Percentiles rank a stretch among this genome's conserved stretches.
These are phyloP conservation scores for Cryoendolithus antarcticus DNA, from an alignment of 2,329 filamentous ascomycete species.

Conservation along the genomic window DNA sequence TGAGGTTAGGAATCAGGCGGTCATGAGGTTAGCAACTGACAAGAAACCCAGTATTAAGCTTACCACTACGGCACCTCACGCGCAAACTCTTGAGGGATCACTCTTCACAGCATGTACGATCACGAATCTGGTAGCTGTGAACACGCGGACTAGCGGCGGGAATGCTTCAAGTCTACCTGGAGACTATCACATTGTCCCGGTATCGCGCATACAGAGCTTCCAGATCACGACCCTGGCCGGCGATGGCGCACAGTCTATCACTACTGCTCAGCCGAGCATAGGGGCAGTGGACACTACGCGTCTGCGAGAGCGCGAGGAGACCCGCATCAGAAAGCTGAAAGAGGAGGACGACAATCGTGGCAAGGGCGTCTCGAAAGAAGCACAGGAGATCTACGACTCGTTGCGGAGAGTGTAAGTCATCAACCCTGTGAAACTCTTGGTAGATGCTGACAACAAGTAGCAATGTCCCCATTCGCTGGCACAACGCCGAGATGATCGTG, in stretches of 20 bases:
- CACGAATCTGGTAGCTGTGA: conserved; percentile 49
- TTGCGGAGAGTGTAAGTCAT: conserved; percentile 42
- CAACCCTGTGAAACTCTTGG: not conserved
- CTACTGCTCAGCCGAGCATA: conserved; percentile 32
- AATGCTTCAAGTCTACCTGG: conserved; percentile 33
- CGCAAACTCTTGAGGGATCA: conserved; percentile 46
- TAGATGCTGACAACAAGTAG: conserved; percentile 7
- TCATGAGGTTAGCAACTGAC: not conserved
- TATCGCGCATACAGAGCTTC: conserved; percentile 47
- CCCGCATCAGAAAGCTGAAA: conserved; percentile 43
- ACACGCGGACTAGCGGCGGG: conserved; percentile 37
- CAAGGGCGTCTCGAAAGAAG: conserved; percentile 48
- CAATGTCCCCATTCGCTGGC: conserved; percentile 43
- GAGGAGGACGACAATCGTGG: conserved; percentile 46
- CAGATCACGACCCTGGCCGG: conserved; percentile 37
- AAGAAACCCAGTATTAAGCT: conserved; percentile 41
- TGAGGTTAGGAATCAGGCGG: not conserved
- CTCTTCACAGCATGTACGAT: conserved; percentile 50
- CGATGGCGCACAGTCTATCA: conserved; percentile 29
- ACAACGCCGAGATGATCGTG: conserved; percentile 46
- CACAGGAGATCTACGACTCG: conserved; percentile 51
- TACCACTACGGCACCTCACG: conserved; percentile 39
- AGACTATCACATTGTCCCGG: conserved; percentile 49
- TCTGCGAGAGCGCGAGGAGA: conserved; percentile 42
- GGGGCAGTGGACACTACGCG: conserved; percentile 42